Evolutionary conservation across 2,329 filamentous ascomycete genomes (phyloP).

Genomic region (Biscogniauxia marginata): DNA sequence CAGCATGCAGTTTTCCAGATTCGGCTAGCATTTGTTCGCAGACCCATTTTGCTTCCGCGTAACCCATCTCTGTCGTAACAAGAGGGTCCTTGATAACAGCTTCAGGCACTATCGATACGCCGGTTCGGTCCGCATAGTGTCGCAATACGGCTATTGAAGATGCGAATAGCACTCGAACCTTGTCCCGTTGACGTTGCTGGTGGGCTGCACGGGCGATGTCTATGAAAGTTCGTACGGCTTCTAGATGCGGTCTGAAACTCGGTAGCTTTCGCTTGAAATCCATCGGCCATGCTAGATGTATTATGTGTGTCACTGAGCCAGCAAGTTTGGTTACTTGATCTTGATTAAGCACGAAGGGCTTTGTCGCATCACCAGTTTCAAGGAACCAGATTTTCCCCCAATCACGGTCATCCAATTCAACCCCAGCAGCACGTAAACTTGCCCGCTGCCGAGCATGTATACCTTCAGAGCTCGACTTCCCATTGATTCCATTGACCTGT

Average conservation of each 20-base stretch:
- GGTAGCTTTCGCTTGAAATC: slow-evolving; percentile 11
- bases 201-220: slow-evolving; percentile 2
- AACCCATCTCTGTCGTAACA: slow-evolving; percentile 38
- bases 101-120: slow-evolving; percentile 35
- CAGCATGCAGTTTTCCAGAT: slow-evolving; percentile 32
- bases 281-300: slow-evolving; percentile 19
- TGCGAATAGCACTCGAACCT: slow-evolving; percentile 27
- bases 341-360: neutral
- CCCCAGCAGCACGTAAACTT: slow-evolving; percentile 8
- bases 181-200: neutral
- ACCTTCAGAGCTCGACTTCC: neutral
- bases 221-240: slow-evolving; percentile 3
- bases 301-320: slow-evolving; percentile 15
- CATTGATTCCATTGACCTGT: neutral
- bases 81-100: slow-evolving; percentile 31
- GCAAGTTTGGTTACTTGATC: neutral
- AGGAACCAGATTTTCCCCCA: slow-evolving; percentile 9
- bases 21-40: slow-evolving; percentile 44
- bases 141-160: slow-evolving; percentile 32
- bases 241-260: slow-evolving; percentile 9
- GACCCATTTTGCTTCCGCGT: slow-evolving; percentile 46
- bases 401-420: slow-evolving; percentile 2
- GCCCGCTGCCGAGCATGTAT: slow-evolving; percentile 6
- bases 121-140: slow-evolving; percentile 10
- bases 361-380: neutral